Base-by-base conservation (phyloP, 805 yeast genomes). In the Martiniozyma abietophila region DNA sequence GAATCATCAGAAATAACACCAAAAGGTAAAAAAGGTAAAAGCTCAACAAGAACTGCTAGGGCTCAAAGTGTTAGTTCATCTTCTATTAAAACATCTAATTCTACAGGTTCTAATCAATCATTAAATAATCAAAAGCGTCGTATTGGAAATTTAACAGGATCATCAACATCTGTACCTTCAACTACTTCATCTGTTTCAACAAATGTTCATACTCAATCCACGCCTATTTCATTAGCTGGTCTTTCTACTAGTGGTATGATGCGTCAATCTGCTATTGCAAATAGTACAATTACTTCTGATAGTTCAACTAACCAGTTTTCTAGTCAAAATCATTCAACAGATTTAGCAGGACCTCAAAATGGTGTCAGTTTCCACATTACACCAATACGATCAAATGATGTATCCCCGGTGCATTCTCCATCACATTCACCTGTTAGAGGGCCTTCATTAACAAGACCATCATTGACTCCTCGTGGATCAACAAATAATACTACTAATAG, bases 291-390 rank as follows among this genome's bases (percentile, higher is more conserved):
- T 14, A 17, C 7, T 20, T 10, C 23, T 8, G 7, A 8, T 10
- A 10, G 10, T 21, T 11, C 10, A 22, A 29, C 16, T 20, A 35
- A 19, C n/a, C n/a, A n/a, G n/a, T n/a, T n/a, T n/a, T n/a, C n/a
- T n/a, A n/a, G n/a, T n/a, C n/a, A n/a, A n/a, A n/a, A n/a, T n/a
- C n/a, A n/a, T n/a, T n/a, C n/a, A n/a, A n/a, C n/a, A n/a, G n/a
- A n/a, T n/a, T n/a, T n/a, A n/a, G n/a, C n/a, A n/a, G n/a, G n/a
- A n/a, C n/a, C n/a, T n/a, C n/a, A 51, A 36, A 27, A 49, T n/a
- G 53, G 51, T n/a, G 51, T 54, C 6, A 41, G 44, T 31, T 50
- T 54, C 35, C 45, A 48, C 24, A 53, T 53, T 14, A 47, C 45
- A 3, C 58, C 58, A 18, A 46, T 54, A 9, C 38, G 53, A 38